Percentiles rank a stretch among this genome's conserved stretches.
Evolutionary conservation across 116 monocot species (phyloP).

Genomic region (Papilionanthe hybrid): DNA sequence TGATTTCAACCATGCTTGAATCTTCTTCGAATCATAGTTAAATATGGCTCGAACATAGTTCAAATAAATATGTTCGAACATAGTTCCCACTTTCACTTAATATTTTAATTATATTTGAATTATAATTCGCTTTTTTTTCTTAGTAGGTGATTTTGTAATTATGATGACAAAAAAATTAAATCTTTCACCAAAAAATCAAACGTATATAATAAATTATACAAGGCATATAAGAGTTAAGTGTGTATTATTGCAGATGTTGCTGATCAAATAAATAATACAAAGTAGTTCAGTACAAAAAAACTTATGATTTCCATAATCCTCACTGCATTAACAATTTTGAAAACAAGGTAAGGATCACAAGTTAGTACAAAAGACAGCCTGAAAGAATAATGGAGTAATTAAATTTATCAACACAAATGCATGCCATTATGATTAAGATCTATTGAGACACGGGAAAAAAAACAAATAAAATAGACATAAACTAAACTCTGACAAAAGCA

Average conservation of each 20-base stretch:
- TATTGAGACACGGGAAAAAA: not conserved
- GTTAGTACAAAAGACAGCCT: not conserved
- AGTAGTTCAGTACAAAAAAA: not conserved
- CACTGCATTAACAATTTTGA: not conserved
- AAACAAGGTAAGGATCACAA: not conserved
- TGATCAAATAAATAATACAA: not conserved
- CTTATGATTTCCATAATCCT: not conserved
- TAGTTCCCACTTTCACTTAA: too few relatives aligned
- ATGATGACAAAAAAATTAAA: too few relatives aligned
- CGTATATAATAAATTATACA: not conserved
- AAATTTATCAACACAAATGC: not conserved
- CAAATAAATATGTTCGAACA: too few relatives aligned
- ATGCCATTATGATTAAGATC: not conserved
- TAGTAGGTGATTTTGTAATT: too few relatives aligned
- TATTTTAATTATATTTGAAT: too few relatives aligned
- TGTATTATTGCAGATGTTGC: not conserved
- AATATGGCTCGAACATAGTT: too few relatives aligned
- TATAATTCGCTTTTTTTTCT: too few relatives aligned
- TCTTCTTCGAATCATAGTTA: too few relatives aligned
- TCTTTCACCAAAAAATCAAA: not conserved
- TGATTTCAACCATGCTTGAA: too few relatives aligned
- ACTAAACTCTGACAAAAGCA: not conserved
- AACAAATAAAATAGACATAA: not conserved
- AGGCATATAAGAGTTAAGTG: not conserved
- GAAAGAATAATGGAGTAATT: not conserved